These are phyloP conservation scores for Pyrus communis DNA, from an alignment of 306 rosid genomes.

Conservation along the genomic window DNA sequence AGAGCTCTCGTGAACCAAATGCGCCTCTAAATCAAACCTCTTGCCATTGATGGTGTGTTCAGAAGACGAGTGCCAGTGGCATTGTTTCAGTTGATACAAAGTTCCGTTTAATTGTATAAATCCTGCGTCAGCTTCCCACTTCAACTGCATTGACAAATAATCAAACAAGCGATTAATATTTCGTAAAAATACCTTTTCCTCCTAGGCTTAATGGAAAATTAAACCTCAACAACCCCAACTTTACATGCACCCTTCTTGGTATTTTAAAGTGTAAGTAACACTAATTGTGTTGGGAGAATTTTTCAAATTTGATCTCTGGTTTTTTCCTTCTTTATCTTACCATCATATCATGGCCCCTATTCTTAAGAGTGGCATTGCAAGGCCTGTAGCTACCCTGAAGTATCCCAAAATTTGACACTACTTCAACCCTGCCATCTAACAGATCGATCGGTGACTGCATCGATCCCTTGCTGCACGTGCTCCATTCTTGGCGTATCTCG, in stretches of 20 bases:
- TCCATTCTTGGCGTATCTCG: conserved; percentile 48
- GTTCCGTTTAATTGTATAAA: conserved; percentile 40
- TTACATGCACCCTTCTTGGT: not conserved
- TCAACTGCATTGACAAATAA: conserved; percentile 33
- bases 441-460: conserved; percentile 80
- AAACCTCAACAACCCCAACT: not conserved
- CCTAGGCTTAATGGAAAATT: not conserved
- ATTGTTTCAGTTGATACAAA: conserved; percentile 39
- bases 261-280: not conserved
- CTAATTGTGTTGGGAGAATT: not conserved
- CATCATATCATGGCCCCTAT: conserved; percentile 69
- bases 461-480: conserved; percentile 36
- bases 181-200: not conserved
- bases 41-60: conserved; percentile 60
- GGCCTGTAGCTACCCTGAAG: conserved; percentile 35
- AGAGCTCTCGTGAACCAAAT: conserved; percentile 51
- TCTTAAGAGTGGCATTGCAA: conserved; percentile 51
- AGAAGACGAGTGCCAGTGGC: conserved; percentile 82
- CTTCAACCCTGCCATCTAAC: conserved; percentile 31
- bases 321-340: conserved; percentile 17
- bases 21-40: conserved; percentile 56
- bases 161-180: not conserved
- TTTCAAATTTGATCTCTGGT: not conserved
- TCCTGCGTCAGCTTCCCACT: conserved; percentile 36
- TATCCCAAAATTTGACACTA: conserved; percentile 23